Evolutionary conservation across 2,329 filamentous ascomycete species (phyloP), one percentile per base, ranked within the genome.

Genomic region (Colletotrichum abscissum): DNA sequence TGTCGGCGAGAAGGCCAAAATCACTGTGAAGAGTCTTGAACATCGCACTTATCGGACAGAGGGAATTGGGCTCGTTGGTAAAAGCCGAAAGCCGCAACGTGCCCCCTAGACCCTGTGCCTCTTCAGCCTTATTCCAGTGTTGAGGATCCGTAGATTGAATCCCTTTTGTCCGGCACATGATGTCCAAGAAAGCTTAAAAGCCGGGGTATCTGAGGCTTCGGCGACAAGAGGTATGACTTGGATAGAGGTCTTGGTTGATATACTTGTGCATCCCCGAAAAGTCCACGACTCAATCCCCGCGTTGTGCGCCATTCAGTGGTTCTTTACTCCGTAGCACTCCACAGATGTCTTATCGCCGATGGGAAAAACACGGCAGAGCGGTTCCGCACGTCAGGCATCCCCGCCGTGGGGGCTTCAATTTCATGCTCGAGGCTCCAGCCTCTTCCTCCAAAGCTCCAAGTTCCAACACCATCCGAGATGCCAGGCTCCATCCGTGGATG

Each of bases 311-410:
- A 42, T 19, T 19, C 16, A 19, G 38, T 42, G 16, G 19, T 49
- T n/a, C 42, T 49, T n/a, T 6, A 19, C 42, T 28, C 28, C 28
- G 28, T 28, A 28, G 28, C 42, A 46, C 42, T 11, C 42, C 42
- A 49, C 42, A 22, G 22, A 12, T 5, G 28, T 46, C 69, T 72
- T 72, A 72, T 68, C 69, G 58, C 69, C 69, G 69, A 72, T 68
- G 16, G 28, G 28, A 58, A 28, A 28, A 26, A 16, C 35, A 68
- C 62, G 16, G 35, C 28, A 58, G 22, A 22, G 49, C 58, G 35
- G 58, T 63, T 65, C 49, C 57, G 64, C 69, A 72, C 69, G 64
- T 72, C 69, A 63, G 63, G 57, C 49, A 58, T 49, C 65, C 69
- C 63, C 69, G 68, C 68, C 56, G 56, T 55, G 30, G 55, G 22